phyloP scores from a whole-genome alignment of 1,284 basidiomycete genomes.

The Acaromyces ingoldii region DNA sequence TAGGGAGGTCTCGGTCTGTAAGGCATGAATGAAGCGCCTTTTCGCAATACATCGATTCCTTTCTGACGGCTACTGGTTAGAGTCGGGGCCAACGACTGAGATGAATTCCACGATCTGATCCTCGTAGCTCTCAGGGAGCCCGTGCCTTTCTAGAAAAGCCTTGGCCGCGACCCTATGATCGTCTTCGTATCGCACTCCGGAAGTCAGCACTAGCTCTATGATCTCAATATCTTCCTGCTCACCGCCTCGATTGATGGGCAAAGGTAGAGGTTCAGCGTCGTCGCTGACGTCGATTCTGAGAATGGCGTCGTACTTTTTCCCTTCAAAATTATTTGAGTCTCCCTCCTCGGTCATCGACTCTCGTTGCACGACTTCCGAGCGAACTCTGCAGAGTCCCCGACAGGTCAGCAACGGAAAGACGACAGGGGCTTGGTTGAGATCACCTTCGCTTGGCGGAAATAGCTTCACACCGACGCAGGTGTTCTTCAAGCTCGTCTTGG shows the following conservation, averaged over 20 bases:
- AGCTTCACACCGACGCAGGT: too few relatives aligned
- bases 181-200: background rate
- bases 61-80: background rate
- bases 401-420: too few relatives aligned
- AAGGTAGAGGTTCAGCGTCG: conserved; percentile 17
- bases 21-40: background rate
- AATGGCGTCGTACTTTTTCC: conserved; percentile 21
- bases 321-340: background rate
- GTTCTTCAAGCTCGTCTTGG: too few relatives aligned
- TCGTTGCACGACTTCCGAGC: too few relatives aligned
- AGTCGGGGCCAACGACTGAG: conserved; percentile 13
- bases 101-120: conserved; percentile 24
- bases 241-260: conserved; percentile 20
- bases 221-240: background rate
- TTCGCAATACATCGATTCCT: background rate
- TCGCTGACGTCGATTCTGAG: conserved; percentile 28
- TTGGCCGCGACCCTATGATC: conserved; percentile 11
- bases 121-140: conserved; percentile 15
- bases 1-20: background rate
- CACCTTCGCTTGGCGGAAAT: too few relatives aligned
- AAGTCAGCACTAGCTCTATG: background rate
- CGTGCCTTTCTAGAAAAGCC: conserved; percentile 16
- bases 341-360: too few relatives aligned
- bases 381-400: too few relatives aligned
- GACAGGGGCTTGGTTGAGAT: too few relatives aligned